A percentile compares a stretch with the other conserved stretches of the same genome.
Conservation (phyloP, 306 rosid species). For the Sicyos baderoa region DNA sequence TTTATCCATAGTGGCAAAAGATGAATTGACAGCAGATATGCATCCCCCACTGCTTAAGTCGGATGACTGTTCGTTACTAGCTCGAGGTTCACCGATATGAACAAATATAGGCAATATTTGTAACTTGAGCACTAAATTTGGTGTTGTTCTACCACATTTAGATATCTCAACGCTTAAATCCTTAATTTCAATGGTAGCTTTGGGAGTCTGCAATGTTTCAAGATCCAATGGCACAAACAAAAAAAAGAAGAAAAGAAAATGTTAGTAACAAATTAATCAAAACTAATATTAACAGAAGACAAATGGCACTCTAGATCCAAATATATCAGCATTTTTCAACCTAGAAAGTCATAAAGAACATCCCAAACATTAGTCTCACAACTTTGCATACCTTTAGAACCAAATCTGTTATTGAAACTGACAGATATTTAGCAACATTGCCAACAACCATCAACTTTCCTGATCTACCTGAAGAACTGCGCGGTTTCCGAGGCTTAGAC, state of each 20-base stretch:
- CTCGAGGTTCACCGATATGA: conserved; percentile 71
- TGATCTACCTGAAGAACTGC: conserved; percentile 58
- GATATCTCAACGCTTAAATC: conserved; percentile 73
- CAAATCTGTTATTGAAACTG: conserved; percentile 83
- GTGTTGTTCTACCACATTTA: conserved; percentile 60
- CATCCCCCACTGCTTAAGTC: conserved; percentile 47
- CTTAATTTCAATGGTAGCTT: conserved; percentile 68
- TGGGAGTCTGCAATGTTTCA: conserved; percentile 66
- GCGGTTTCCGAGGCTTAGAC: conserved; percentile 54
- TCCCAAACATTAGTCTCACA: not conserved
- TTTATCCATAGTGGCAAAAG: conserved; percentile 45
- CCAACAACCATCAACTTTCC: conserved; percentile 92
- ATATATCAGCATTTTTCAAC: not conserved
- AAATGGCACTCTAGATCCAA: not conserved
- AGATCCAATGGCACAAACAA: conserved; percentile 26
- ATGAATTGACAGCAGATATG: conserved; percentile 47
- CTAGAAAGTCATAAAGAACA: not conserved
- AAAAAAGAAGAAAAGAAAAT: not conserved
- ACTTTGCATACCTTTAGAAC: conserved; percentile 62
- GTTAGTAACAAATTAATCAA: conserved; percentile 16
- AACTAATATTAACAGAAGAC: not conserved
- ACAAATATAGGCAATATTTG: conserved; percentile 60
- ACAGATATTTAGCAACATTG: conserved; percentile 78
- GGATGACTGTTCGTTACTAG: conserved; percentile 56
- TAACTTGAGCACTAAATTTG: conserved; percentile 70